Conservation (phyloP, 2,329 filamentous ascomycete genomes). For the Trichoderma afroharzianum region DNA sequence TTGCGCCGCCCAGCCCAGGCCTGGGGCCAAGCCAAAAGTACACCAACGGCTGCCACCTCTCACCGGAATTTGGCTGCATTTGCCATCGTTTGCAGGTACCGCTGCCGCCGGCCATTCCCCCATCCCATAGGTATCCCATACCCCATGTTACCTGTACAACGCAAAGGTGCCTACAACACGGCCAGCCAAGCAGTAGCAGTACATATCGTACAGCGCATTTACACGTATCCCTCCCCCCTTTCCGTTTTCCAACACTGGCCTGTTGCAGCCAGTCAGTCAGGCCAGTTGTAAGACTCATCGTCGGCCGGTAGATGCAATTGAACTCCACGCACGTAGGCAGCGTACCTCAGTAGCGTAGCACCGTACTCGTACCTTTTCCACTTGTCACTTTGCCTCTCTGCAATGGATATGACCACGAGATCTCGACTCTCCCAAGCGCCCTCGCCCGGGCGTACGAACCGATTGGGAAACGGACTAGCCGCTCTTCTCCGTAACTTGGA, state of each 20-base stretch:
- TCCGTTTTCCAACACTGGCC: slow-evolving; percentile 3
- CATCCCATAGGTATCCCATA: neutral
- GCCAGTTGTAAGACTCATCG: neutral
- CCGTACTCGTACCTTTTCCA: neutral
- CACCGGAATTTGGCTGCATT: neutral
- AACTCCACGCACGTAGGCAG: neutral
- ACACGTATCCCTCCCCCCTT: neutral
- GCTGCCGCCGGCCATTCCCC: neutral
- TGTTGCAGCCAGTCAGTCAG: neutral
- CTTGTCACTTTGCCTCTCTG: neutral
- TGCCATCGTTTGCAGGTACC: neutral
- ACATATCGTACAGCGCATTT: neutral
- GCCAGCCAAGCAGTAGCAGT: neutral
- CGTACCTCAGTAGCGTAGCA: neutral
- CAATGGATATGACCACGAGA: neutral
- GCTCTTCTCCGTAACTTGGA: slow-evolving; percentile 1
- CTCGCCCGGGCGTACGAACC: slow-evolving; percentile 5
- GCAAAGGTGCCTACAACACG: neutral
- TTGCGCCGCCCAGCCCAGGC: neutral
- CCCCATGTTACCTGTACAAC: neutral
- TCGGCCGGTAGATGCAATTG: neutral
- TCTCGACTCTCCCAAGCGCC: slow-evolving; percentile 9
- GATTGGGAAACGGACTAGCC: neutral
- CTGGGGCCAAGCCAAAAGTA: neutral
- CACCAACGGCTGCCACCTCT: neutral